Evolutionary conservation across 2,329 filamentous ascomycete genomes (phyloP).

Genomic region (Myriangium duriaei): DNA sequence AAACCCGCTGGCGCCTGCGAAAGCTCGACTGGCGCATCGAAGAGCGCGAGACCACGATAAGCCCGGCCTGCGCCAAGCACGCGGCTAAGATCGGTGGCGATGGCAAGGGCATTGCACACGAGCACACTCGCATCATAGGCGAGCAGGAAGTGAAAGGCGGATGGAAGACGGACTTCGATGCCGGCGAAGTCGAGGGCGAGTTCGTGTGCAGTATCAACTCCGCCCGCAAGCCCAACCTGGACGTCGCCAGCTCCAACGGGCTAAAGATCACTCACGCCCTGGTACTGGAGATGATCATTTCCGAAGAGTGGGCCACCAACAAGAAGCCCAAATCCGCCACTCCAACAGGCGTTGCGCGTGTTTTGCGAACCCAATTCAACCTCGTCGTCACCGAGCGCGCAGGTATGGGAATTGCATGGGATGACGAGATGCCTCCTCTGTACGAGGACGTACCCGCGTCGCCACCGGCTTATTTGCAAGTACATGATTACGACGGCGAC

Average conservation of each 20-base stretch:
- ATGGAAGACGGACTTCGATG: slow-evolving; percentile 73
- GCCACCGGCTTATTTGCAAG: slow-evolving; percentile 49
- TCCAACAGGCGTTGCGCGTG: slow-evolving; percentile 79
- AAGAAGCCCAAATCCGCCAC: slow-evolving; percentile 63
- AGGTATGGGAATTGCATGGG: slow-evolving; percentile 88
- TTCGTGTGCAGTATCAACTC: slow-evolving; percentile 55
- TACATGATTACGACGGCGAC: slow-evolving; percentile 36
- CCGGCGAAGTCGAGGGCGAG: slow-evolving; percentile 64
- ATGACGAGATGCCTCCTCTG: slow-evolving; percentile 85
- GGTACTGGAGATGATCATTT: slow-evolving; percentile 85
- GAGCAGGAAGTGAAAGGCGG: slow-evolving; percentile 71
- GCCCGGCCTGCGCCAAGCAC: slow-evolving; percentile 70
- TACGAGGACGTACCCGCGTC: slow-evolving; percentile 87
- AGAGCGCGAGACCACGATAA: slow-evolving; percentile 57
- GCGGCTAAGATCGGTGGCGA: slow-evolving; percentile 49
- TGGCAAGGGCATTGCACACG: slow-evolving; percentile 59
- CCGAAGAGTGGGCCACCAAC: slow-evolving; percentile 67
- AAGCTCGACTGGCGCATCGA: slow-evolving; percentile 67
- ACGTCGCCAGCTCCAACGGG: slow-evolving; percentile 61
- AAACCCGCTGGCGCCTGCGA: slow-evolving; percentile 78
- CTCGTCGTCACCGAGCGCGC: slow-evolving; percentile 69
- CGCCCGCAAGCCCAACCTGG: slow-evolving; percentile 57
- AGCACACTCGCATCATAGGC: slow-evolving; percentile 65
- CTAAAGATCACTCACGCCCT: slow-evolving; percentile 74
- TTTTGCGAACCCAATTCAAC: slow-evolving; percentile 84